These are phyloP conservation scores for Fragaria ananassa DNA, from an alignment of 306 rosid species.

Conservation along the genomic window DNA sequence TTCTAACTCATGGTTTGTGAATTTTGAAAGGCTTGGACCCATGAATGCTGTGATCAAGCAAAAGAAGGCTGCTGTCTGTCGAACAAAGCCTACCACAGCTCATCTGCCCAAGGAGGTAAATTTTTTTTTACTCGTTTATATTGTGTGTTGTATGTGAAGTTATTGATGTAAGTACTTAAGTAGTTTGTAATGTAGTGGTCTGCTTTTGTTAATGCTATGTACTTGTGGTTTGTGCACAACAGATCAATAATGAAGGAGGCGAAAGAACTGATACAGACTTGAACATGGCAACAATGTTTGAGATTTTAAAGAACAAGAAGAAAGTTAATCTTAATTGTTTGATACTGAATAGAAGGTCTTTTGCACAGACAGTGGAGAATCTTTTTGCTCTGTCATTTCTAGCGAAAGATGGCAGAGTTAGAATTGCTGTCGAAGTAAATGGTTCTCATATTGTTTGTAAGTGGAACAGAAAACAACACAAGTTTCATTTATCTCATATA, in stretches of 20 bases:
- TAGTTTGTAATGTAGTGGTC: neutral
- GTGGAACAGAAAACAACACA: conserved; percentile 19
- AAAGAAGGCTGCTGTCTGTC: conserved; percentile 30
- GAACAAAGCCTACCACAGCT: conserved; percentile 31
- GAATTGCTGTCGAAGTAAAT: conserved; percentile 38
- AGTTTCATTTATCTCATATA: neutral
- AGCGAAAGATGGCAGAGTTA: conserved; percentile 78
- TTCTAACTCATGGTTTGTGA: neutral
- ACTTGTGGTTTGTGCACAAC: conserved; percentile 25
- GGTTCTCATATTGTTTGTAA: conserved; percentile 60
- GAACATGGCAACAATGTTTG: conserved; percentile 61
- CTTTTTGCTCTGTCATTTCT: conserved; percentile 70
- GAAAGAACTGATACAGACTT: conserved; percentile 64
- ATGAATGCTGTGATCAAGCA: conserved; percentile 56
- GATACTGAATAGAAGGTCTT: conserved; percentile 54
- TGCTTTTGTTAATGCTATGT: neutral
- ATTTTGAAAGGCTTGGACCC: conserved; percentile 61
- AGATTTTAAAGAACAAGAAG: conserved; percentile 42
- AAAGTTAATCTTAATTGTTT: conserved; percentile 48
- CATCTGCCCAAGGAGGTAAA: conserved; percentile 65
- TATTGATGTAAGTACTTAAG: neutral
- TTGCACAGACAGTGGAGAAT: conserved; percentile 74
- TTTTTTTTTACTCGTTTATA: neutral
- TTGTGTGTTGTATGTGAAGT: neutral
- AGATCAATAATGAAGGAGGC: conserved; percentile 41